These are phyloP conservation scores for Cryphonectria radicalis DNA, from an alignment of 2,329 filamentous ascomycete species.

Conservation along the genomic window DNA sequence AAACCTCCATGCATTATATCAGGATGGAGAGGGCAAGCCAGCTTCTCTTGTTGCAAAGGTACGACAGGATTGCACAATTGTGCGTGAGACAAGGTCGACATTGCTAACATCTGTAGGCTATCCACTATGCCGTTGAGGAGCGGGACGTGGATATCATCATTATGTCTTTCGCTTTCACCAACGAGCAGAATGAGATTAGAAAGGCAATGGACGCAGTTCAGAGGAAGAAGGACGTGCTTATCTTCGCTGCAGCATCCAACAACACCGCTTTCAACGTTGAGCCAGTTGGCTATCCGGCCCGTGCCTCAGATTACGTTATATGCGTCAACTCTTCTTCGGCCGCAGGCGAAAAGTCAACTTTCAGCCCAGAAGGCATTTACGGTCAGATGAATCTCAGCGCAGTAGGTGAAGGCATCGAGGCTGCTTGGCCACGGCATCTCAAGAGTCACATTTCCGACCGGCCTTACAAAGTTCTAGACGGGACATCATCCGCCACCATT, in stretches of 20 bases:
- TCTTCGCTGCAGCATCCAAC: constrained; percentile 7
- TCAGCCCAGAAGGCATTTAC: not conserved
- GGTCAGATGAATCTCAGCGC: not conserved
- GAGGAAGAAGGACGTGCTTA: not conserved
- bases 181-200: not conserved
- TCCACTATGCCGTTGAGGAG: not conserved
- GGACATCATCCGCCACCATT: not conserved
- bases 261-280: not conserved
- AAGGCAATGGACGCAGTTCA: not conserved
- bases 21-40: not conserved
- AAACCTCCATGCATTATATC: not conserved
- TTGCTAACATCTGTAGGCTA: not conserved
- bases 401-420: not conserved
- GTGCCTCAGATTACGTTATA: not conserved
- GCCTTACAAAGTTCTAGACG: not conserved
- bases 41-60: not conserved
- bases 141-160: not conserved
- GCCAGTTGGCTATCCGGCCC: not conserved
- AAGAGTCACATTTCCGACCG: not conserved
- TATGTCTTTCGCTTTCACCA: not conserved
- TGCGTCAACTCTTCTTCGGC: not conserved
- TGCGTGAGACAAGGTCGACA: not conserved
- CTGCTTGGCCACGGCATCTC: not conserved
- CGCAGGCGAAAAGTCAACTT: not conserved
- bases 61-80: not conserved